These are phyloP conservation scores for Suillus ampliporus DNA, from an alignment of 768 basidiomycete species.

Conservation along the genomic window DNA sequence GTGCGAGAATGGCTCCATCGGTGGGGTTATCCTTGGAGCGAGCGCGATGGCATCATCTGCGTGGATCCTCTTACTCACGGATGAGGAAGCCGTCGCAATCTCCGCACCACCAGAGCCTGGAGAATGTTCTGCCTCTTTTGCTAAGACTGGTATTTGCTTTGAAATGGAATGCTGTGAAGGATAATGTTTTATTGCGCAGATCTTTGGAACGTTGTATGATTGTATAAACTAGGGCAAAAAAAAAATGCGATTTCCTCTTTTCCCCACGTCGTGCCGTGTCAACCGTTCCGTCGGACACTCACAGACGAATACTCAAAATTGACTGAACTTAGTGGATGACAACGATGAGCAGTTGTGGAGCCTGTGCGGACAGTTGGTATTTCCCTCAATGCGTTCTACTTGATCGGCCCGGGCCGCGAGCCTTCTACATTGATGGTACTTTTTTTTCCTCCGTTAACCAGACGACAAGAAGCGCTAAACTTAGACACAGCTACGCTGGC, in stretches of 20 bases:
- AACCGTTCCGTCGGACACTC: background rate
- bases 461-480: background rate
- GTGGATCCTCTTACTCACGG: constrained; percentile 84
- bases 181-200: constrained; percentile 12
- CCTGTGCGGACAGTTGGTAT: background rate
- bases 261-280: background rate
- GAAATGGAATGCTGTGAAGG: constrained; percentile 7
- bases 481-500: no score
- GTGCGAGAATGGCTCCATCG: constrained; percentile 91
- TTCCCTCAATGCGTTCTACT: background rate
- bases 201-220: constrained; percentile 16
- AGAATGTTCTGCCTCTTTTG: constrained; percentile 14
- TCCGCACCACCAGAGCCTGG: background rate
- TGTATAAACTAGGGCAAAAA: constrained; percentile 15
- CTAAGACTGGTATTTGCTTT: constrained; percentile 14
- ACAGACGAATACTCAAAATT: background rate
- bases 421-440: background rate
- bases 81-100: constrained; percentile 20
- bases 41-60: constrained; percentile 88
- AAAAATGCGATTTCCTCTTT: constrained; percentile 2
- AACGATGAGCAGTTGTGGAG: background rate
- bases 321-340: background rate
- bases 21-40: constrained; percentile 97
- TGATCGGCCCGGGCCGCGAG: background rate
- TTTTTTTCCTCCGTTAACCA: background rate